Conservation (phyloP, 495 filamentous ascomycete species). For the Melanomma pulvis-pyrius region DNA sequence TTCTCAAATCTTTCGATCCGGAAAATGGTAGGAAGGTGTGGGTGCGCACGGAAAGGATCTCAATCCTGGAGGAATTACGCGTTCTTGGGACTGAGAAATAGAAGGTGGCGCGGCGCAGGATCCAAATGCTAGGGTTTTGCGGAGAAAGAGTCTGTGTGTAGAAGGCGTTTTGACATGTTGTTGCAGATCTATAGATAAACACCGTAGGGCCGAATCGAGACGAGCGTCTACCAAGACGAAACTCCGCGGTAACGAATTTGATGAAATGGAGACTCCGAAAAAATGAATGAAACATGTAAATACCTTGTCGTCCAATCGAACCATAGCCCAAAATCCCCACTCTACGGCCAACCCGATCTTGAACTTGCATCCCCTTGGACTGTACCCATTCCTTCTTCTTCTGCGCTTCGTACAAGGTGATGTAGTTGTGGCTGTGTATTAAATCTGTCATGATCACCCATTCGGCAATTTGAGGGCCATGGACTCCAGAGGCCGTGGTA, state of each 20-base stretch:
- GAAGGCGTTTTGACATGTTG: background rate
- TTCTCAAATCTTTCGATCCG: background rate
- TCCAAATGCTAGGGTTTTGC: background rate
- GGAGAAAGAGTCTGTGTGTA: background rate
- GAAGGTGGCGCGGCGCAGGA: background rate
- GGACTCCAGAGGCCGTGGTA: conserved; percentile 74
- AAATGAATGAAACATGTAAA: background rate
- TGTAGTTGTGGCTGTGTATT: conserved; percentile 59
- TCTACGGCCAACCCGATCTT: conserved; percentile 58
- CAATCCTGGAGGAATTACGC: background rate
- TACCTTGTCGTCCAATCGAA: conserved; percentile 72
- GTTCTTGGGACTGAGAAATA: background rate
- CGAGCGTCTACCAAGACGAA: background rate
- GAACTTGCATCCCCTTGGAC: conserved; percentile 41
- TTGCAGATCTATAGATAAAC: background rate
- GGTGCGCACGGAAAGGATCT: background rate
- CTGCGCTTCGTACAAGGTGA: conserved; percentile 54
- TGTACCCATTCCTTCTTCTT: conserved; percentile 56
- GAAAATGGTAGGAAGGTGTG: too few relatives aligned
- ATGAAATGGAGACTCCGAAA: background rate
- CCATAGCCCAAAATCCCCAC: conserved; percentile 85
- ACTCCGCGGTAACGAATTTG: background rate
- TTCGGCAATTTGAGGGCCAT: conserved; percentile 84
- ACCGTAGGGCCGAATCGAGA: background rate
- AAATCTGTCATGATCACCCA: conserved; percentile 66